Conservation (phyloP, 2,329 filamentous ascomycete species). For the Pseudocercospora cruenta region DNA sequence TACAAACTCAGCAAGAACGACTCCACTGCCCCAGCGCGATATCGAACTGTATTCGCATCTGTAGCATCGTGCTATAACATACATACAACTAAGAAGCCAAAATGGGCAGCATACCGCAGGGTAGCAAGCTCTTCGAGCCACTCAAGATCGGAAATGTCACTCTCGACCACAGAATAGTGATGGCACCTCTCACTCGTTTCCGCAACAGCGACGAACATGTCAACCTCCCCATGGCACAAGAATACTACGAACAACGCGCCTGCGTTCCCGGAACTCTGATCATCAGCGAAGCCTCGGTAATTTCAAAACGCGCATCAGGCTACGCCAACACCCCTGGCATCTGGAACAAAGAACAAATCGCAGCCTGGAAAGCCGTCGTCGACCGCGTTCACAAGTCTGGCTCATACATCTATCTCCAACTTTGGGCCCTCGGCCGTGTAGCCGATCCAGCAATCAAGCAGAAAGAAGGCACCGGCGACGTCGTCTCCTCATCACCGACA, state of each 20-base stretch:
- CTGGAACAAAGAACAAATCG: slow-evolving; percentile 44
- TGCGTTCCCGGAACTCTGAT: slow-evolving; percentile 37
- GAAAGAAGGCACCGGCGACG: slow-evolving; percentile 29
- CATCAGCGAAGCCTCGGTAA: slow-evolving; percentile 41
- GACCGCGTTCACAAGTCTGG: slow-evolving; percentile 56
- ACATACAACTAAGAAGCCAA: not conserved
- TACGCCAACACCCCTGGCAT: slow-evolving; percentile 37
- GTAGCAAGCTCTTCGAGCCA: slow-evolving; percentile 43
- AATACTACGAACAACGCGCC: slow-evolving; percentile 39
- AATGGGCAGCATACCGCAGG: slow-evolving; percentile 21
- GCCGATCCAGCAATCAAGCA: slow-evolving; percentile 40
- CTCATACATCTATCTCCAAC: slow-evolving; percentile 50
- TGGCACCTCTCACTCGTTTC: slow-evolving; percentile 58
- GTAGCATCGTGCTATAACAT: not conserved
- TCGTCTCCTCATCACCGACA: slow-evolving; percentile 37
- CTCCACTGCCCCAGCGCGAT: too few species aligned
- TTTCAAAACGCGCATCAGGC: slow-evolving; percentile 31
- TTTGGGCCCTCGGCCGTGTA: slow-evolving; percentile 54
- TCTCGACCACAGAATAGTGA: slow-evolving; percentile 53
- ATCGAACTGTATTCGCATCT: too few species aligned
- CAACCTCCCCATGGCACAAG: slow-evolving; percentile 36
- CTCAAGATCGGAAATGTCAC: slow-evolving; percentile 47
- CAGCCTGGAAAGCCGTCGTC: slow-evolving; percentile 55
- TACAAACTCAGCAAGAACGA: too few species aligned
- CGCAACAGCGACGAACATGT: slow-evolving; percentile 43